Conservation (phyloP, 108 stramenopile genomes). For the Conticribra guillardii region DNA sequence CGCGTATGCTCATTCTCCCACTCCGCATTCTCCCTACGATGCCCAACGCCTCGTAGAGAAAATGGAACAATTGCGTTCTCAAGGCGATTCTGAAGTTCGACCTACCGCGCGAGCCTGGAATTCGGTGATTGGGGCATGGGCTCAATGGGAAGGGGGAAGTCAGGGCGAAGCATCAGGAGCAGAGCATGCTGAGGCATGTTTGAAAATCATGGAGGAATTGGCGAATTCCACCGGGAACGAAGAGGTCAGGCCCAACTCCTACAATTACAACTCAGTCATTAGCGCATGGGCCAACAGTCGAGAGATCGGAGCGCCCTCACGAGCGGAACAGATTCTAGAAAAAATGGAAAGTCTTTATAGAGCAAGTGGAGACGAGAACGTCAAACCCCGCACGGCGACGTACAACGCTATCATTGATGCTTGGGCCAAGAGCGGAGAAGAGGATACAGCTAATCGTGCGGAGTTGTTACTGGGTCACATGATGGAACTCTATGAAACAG, state of each 20-base stretch:
- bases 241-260: conserved; percentile 65
- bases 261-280: conserved; percentile 68
- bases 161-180: conserved; percentile 6
- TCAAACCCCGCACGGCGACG: conserved; percentile 66
- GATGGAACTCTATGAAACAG: conserved; percentile 53
- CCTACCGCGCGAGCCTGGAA: conserved; percentile 51
- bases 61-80: conserved; percentile 33
- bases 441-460: conserved; percentile 46
- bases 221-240: conserved; percentile 51
- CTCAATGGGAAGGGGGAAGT: conserved; percentile 23
- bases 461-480: conserved; percentile 59
- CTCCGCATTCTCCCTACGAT: conserved; percentile 15
- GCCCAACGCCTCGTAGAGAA: conserved; percentile 43
- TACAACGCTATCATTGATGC: conserved; percentile 58
- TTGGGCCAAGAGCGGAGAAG: conserved; percentile 51
- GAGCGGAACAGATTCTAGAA: conserved; percentile 67
- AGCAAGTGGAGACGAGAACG: conserved; percentile 51
- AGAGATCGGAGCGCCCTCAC: conserved; percentile 54
- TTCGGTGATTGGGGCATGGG: conserved; percentile 44
- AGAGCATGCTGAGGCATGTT: conserved; percentile 34
- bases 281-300: conserved; percentile 65
- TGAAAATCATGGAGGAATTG: conserved; percentile 62
- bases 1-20: conserved; percentile 27
- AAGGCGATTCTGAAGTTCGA: conserved; percentile 6
- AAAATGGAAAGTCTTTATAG: conserved; percentile 64